Evolutionary conservation across 169 alveolate species (phyloP).

Genomic region (Plasmodium sp.): DNA sequence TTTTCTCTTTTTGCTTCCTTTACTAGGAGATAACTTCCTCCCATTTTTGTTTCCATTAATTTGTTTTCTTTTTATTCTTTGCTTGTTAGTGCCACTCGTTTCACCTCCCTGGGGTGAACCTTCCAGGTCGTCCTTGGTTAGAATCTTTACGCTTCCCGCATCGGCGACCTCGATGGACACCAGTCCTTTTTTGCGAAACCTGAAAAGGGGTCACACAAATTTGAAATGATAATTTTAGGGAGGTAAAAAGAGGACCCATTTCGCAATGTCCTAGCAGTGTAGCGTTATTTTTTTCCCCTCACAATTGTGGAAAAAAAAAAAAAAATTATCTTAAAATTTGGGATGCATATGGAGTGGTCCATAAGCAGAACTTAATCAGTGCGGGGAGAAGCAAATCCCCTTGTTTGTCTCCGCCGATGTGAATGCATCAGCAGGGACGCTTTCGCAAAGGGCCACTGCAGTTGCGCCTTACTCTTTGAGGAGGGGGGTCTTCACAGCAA

Average conservation of each 20-base stretch:
- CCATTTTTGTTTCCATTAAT: neutral
- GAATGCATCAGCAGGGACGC: neutral
- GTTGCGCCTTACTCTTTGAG: conserved; percentile 10
- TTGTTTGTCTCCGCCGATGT: neutral
- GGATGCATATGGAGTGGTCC: neutral
- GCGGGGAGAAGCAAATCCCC: neutral
- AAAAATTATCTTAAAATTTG: neutral
- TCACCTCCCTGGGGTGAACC: neutral
- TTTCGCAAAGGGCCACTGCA: neutral
- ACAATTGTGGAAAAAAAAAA: neutral
- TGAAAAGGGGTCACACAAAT: neutral
- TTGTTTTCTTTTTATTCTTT: neutral
- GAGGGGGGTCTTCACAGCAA: conserved; percentile 24
- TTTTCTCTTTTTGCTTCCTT: neutral
- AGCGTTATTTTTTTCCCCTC: neutral
- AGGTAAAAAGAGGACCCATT: neutral
- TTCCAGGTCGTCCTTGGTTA: conserved; percentile 9
- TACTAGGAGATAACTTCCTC: neutral
- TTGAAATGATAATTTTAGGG: neutral
- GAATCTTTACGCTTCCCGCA: conserved; percentile 5
- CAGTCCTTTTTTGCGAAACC: conserved; percentile 55
- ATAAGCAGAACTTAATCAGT: neutral
- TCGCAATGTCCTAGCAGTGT: neutral
- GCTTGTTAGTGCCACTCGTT: neutral
- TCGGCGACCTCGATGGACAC: conserved; percentile 43